Evolutionary conservation across 2,329 filamentous ascomycete species (phyloP), one percentile per base, ranked within the genome.

Genomic region (Alternaria triticina): DNA sequence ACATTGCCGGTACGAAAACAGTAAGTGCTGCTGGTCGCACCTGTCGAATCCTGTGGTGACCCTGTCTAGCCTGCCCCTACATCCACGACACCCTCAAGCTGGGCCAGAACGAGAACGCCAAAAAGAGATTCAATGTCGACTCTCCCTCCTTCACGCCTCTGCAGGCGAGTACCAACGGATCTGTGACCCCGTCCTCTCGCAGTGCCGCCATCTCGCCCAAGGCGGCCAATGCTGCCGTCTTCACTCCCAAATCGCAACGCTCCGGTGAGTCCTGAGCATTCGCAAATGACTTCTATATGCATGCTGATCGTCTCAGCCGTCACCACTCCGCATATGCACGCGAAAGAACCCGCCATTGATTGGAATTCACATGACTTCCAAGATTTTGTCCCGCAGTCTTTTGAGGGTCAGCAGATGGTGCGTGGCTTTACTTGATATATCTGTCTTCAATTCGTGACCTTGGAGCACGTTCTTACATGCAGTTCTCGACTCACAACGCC

Each of bases 81-180:
- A 96, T 94, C 76, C 94, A 97, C 82, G 92, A 96, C 70, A 88
- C 89, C 62, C 86, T 88, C 71, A 93, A 90, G 80, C 82, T 84
- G 67, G 83, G 82, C 77, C 84, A 85, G 74, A 74, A 81, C 75
- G 87, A 89, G 60, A 82, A 79, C 62, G 69, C 71, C 33, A 93
- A 93, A 81, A 96, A 94, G 80, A 85, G 91, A 27, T 86, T 99
- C 70, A 99, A 97, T 80, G 96, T 97, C 75, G 96, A 98, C 75
- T 98, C 96, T 9, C 95, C 96, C 12, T 93, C 95, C 51, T 99
- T 99, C 79, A 97, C 93, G 0, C 95, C 95, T 40, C 82, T 87
- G 45, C 81, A 84, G 61, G 78, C 85, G 12, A 82, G 81, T 62
- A 80, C 82, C 27, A 83, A 84, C 72, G 84, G 82, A 20, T 66